Conservation (phyloP, 2,329 filamentous ascomycete genomes). For the Venturia carpophila region DNA sequence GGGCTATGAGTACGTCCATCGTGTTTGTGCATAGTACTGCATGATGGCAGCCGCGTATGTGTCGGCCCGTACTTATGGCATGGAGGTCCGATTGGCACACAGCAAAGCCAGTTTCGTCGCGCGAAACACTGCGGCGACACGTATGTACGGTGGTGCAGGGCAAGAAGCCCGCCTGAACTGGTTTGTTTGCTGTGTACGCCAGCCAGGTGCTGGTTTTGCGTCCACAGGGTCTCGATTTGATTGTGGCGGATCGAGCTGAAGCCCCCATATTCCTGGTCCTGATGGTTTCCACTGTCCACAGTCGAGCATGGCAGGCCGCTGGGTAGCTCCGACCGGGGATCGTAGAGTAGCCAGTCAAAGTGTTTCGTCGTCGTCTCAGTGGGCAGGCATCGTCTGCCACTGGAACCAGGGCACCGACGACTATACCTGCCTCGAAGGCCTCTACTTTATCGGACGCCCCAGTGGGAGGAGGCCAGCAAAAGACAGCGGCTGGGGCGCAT, state of each 20-base stretch:
- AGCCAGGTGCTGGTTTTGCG: not conserved
- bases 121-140: conserved; percentile 8
- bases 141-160: conserved; percentile 5
- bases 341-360: conserved; percentile 3
- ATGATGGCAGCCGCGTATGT: conserved; percentile 5
- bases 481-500: conserved; percentile 9
- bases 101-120: not conserved
- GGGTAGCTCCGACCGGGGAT: not conserved
- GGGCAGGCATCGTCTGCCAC: not conserved
- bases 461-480: not conserved
- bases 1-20: not conserved
- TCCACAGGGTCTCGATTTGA: conserved; percentile 11
- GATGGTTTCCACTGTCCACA: not conserved
- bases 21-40: conserved; percentile 10
- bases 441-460: not conserved
- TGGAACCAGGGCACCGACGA: not conserved
- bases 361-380: conserved; percentile 11
- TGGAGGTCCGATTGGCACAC: not conserved
- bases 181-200: not conserved
- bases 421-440: not conserved
- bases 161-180: not conserved
- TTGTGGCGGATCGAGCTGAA: not conserved
- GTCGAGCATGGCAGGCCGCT: not conserved
- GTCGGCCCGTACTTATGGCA: conserved; percentile 5
- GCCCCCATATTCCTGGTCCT: conserved; percentile 2